Base-by-base conservation (phyloP, 148 eudicot species). In the Fagopyrum esculentum region DNA sequence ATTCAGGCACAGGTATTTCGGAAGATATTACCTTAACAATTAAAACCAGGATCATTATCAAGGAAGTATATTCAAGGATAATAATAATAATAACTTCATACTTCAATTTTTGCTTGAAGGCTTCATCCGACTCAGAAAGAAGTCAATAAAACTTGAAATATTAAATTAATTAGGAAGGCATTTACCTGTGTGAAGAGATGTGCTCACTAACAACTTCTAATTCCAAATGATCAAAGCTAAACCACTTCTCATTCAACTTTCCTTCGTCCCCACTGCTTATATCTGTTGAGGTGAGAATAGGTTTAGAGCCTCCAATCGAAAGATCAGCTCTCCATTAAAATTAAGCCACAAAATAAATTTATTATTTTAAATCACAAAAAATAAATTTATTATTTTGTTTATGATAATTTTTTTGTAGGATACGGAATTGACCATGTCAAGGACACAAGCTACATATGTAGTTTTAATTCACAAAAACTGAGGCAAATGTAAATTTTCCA, bases 101-200 rank as follows among this genome's bases (percentile, higher is more conserved):
- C 59, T 63, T 10, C 69, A 19, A 63, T 30, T 11, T 63, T 63
- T 63, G 46, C 19, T 66, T n/a, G 22, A 61, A 11, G 10, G 44
- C 68, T 61, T 61, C 68, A 66, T 66, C 45, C 35, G 13, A 19
- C 15, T 66, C 46, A 66, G 69, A 63, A 22, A 66, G 45, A 63
- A 9, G n/a, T 63, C n/a, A 6, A 11, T 63, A 63, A 6, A 35
- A 35, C 46, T 66, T 40, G 43, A 43, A 3, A 40, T 2, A 35
- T 66, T 47, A 22, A 3, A 40, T 66, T 66, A 4, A 63, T 43
- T 6, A 66, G 47, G 47, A 35, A 66, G 71, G 17, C 17, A 12
- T 35, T 66, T 66, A 66, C 71, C 71, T 66, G 47, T 15, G 47
- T 43, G 43, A 66, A 4, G 71, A 13, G 19, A 66, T 66, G 45